phyloP scores from a whole-genome alignment of 805 yeast species.

The Pichia exigua region DNA sequence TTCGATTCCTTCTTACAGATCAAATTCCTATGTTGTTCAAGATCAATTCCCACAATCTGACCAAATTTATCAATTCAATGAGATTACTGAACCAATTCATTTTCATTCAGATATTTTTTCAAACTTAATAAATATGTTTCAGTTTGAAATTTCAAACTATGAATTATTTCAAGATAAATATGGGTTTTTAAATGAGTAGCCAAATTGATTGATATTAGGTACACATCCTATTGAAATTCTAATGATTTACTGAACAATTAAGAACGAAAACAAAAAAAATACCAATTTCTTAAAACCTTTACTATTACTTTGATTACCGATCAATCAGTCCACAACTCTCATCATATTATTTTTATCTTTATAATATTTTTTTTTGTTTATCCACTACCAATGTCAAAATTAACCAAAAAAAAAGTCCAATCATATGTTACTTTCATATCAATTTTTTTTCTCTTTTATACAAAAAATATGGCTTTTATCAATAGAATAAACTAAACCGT shows the following conservation, averaged over 20 bases:
- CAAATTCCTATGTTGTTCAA: slow-evolving; percentile 25
- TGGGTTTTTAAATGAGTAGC: slow-evolving; percentile 15
- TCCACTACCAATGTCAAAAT: background rate
- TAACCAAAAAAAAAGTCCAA: too few species aligned
- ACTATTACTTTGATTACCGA: background rate
- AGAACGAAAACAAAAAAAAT: background rate
- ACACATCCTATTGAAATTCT: background rate
- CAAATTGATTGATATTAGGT: background rate
- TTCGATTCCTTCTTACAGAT: slow-evolving; percentile 30
- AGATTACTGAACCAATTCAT: slow-evolving; percentile 34
- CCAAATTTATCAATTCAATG: slow-evolving; percentile 33
- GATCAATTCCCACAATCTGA: slow-evolving; percentile 30
- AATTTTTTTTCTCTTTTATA: background rate
- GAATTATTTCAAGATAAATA: slow-evolving; percentile 24
- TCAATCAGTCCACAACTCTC: background rate
- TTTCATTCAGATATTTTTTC: slow-evolving; percentile 45
- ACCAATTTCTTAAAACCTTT: background rate
- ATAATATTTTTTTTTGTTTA: too few species aligned
- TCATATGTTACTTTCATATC: background rate
- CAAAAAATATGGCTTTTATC: background rate
- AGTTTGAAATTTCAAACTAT: slow-evolving; percentile 30
- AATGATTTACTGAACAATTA: background rate
- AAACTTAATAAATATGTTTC: slow-evolving; percentile 39
- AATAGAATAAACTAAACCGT: background rate
- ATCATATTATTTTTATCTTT: too few species aligned